Evolutionary conservation across 495 filamentous ascomycete species (phyloP), one percentile per base, ranked within the genome.

Genomic region (Annulohypoxylon maeteangense): DNA sequence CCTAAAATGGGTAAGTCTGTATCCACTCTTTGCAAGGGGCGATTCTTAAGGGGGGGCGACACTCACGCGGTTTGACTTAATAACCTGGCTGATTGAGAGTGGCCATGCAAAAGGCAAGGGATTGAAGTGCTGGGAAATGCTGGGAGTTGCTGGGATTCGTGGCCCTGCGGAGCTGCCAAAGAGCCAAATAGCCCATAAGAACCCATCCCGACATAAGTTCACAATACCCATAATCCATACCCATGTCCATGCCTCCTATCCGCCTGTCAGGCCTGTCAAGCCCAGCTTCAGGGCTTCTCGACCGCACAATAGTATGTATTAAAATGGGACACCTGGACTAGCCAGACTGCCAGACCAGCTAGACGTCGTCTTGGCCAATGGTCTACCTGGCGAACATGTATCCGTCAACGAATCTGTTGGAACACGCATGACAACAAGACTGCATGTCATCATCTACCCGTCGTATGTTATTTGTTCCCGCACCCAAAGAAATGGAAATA

Each of bases 401-500:
- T 51, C 47, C 23, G 23, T 29, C 8, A n/a, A 29, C 23, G 14
- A 31, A 45, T 55, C 40, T 44, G 31, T 47, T 32, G 23, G 14
- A 36, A 23, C 36, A 55, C 34, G 36, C 34, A 56, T 54, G 22
- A 40, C 5, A 7, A 48, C 16, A 29, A 62, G 3, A 48, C 58
- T 68, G 65, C 65, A 68, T 54, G 65, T 62, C 58, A 62, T 57
- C 18, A 57, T 62, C 42, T 61, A 68, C 51, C 65, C 65, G 65
- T 62, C 65, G 38, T 53, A 38, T 67, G n/a, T 60, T 48, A 53
- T 16, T 68, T 44, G 20, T 31, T 36, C 16, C 58, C 36, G 34
- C 27, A 36, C 51, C 55, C 45, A 45, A 60, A 47, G 45, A 67
- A 20, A 53, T 36, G 34, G 45, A 45, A 51, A 27, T 51, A 51